Evolutionary conservation across 2,329 filamentous ascomycete species (phyloP).

Genomic region (Seiridium unicorne): DNA sequence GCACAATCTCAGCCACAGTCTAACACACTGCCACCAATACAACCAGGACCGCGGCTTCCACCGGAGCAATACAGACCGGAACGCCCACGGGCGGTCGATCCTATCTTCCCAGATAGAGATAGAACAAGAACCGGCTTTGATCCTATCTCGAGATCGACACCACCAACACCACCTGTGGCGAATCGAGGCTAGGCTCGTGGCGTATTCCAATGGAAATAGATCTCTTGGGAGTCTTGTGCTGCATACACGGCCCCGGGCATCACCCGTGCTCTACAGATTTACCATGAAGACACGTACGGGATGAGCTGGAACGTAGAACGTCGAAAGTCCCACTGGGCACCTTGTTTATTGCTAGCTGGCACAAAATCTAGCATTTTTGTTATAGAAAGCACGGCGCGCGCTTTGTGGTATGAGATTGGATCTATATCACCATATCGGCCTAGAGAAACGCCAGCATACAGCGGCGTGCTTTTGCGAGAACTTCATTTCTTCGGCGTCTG

Average conservation of each 20-base stretch:
- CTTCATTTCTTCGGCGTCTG: conserved; percentile 16
- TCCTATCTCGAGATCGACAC: conserved; percentile 21
- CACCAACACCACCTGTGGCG: conserved; percentile 21
- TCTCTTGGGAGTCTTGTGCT: background rate
- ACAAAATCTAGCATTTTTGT: background rate
- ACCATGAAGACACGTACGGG: too few species aligned
- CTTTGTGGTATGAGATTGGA: background rate
- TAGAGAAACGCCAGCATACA: background rate
- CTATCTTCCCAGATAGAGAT: conserved; percentile 31
- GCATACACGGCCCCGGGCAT: background rate
- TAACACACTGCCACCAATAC: conserved; percentile 17
- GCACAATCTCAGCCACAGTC: conserved; percentile 23
- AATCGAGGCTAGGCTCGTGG: conserved; percentile 22
- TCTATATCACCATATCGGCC: background rate
- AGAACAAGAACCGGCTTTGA: conserved; percentile 26
- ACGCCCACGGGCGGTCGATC: conserved; percentile 18
- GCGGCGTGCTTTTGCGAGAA: background rate
- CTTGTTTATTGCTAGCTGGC: background rate
- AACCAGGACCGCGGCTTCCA: conserved; percentile 19
- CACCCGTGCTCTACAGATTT: too few species aligned
- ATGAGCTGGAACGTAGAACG: too few species aligned
- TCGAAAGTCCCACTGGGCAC: background rate
- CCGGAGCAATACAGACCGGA: conserved; percentile 21
- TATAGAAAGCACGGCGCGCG: background rate
- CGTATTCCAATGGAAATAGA: background rate